Evolutionary conservation across 129 eudicot genomes (phyloP), one percentile per base, ranked within the genome.

Genomic region (Erigeron canadensis): DNA sequence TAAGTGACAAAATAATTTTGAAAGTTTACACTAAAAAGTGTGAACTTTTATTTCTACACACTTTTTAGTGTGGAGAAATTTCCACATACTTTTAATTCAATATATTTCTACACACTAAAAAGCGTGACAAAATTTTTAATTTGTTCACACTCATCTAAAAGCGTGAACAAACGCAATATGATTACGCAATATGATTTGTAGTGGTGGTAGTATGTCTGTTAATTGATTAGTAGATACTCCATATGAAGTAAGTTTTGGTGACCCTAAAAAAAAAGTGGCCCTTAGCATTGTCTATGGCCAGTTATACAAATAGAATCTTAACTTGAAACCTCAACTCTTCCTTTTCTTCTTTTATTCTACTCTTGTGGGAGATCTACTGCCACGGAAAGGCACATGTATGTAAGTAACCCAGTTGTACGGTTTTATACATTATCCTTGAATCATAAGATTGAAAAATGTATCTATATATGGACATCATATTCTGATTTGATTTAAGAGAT

Each of bases 201-300:
- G n/a, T n/a, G n/a, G n/a, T n/a, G n/a, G 18, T 46, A 17, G 57
- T 54, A 13, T 43, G 45, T 65, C 8, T 13, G 72, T 63, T 64
- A 43, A 65, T 41, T 65, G 40, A 65, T n/a, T 23, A 39, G 37
- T 8, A 40, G 58, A 54, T 65, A 28, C 34, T 28, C 34, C 34
- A 28, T 28, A 42, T 48, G 28, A 68, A 38, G 63, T 38, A 76
- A 59, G 70, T 69, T 7, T 28, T 28, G 43, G 46, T 68, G 80
- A 54, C 69, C 79, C 74, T 8, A 57, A 43, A 45, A 57, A 43
- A 45, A 13, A 67, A 68, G 55, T 68, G 75, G 17, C 80, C 75
- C 65, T 76, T 60, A 48, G 75, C 69, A 59, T 68, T 44, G 48
- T 60, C 75, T 47, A 59, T 19, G 46, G 64, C 21, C 80, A 47